Evolutionary conservation across 2,329 filamentous ascomycete genomes (phyloP).

Genomic region (Ploettnerulaceae sp.): DNA sequence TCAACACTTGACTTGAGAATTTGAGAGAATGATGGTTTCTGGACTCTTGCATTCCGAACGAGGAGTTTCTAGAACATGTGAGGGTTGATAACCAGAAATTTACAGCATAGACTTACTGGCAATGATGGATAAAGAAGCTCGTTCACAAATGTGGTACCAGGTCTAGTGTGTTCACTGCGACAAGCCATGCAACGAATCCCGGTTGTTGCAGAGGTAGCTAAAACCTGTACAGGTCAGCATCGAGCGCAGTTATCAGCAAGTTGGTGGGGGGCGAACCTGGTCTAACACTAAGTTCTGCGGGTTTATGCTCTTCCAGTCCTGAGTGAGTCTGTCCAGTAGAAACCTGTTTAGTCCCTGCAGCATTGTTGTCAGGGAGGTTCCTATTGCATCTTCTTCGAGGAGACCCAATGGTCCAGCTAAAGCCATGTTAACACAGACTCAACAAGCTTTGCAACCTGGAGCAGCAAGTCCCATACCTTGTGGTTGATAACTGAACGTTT

Average conservation of each 20-base stretch:
- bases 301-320: constrained; percentile 68
- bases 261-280: constrained; percentile 43
- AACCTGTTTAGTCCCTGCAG: constrained; percentile 85
- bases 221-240: constrained; percentile 39
- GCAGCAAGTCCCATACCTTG: constrained; percentile 55
- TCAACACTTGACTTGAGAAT: constrained; percentile 91
- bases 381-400: constrained; percentile 76
- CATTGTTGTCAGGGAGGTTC: constrained; percentile 70
- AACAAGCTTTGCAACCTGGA: too few relatives aligned
- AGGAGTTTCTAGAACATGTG: constrained; percentile 40
- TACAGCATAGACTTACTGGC: constrained; percentile 19
- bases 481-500: constrained; percentile 78
- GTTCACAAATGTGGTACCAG: constrained; percentile 75
- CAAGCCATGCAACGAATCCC: constrained; percentile 83
- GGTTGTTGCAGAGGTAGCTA: constrained; percentile 66
- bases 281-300: constrained; percentile 63
- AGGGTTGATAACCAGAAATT: constrained; percentile 11
- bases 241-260: neutral
- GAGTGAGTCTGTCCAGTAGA: constrained; percentile 72
- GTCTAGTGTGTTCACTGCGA: constrained; percentile 75
- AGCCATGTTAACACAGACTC: constrained; percentile 17
- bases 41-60: constrained; percentile 45
- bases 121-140: constrained; percentile 77
- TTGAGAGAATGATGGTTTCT: constrained; percentile 72
- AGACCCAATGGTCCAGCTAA: constrained; percentile 68